Evolutionary conservation across 495 filamentous ascomycete genomes (phyloP).

Genomic region (Baudoinia panamericana): DNA sequence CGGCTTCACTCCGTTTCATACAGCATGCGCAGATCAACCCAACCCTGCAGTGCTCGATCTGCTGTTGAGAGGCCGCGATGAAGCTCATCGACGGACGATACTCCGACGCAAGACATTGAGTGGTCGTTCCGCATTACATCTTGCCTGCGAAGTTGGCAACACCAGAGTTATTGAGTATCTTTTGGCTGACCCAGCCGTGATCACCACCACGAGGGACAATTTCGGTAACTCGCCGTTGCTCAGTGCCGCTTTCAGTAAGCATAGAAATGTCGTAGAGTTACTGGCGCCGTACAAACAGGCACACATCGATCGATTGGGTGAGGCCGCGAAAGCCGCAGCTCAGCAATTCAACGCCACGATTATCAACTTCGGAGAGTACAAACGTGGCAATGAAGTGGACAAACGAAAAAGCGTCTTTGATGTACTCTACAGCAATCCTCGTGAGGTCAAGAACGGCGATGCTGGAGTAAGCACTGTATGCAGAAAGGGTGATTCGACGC

Average conservation of each 20-base stretch:
- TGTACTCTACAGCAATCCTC: conserved; percentile 29
- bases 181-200: conserved; percentile 21
- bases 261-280: neutral
- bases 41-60: conserved; percentile 38
- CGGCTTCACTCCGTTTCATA: conserved; percentile 52
- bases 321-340: neutral
- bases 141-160: conserved; percentile 22
- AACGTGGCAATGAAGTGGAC: neutral
- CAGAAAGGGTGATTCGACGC: neutral
- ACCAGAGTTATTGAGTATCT: conserved; percentile 21
- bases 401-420: neutral
- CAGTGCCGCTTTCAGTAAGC: neutral
- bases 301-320: neutral
- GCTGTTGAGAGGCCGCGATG: conserved; percentile 17
- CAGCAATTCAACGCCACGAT: neutral
- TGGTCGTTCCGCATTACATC: conserved; percentile 24
- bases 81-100: conserved; percentile 35
- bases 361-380: neutral
- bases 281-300: neutral
- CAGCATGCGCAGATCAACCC: conserved; percentile 45
- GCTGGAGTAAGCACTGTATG: conserved; percentile 34
- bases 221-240: neutral
- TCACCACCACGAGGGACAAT: conserved; percentile 31
- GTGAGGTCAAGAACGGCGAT: too few relatives aligned
- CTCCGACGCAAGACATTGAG: too few relatives aligned